Evolutionary conservation across 2,329 filamentous ascomycete genomes (phyloP), one percentile per base, ranked within the genome.

Genomic region (Stagonosporopsis vannaccii): DNA sequence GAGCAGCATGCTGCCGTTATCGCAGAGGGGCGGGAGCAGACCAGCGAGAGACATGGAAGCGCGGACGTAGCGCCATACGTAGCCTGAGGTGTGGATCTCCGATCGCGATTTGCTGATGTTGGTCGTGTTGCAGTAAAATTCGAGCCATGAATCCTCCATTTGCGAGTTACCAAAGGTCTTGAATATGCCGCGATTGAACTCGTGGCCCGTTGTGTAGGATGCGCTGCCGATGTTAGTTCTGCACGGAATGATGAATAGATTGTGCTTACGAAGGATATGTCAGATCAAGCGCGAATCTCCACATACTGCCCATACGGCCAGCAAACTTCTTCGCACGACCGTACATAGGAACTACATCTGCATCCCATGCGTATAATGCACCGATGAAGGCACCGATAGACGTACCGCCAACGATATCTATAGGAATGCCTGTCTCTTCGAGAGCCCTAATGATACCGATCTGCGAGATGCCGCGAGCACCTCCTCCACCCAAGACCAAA

Each of bases 111-210:
- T 96, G 79, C 90, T 96, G 78, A 99, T 98, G 76, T 98, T 99
- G 33, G 96, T 99, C 0, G 95, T 98, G 78, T 99, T 99, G 84
- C 96, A 99, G 79, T 99, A 99, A 75, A 92, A 99, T 66, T 97
- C 92, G 11, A 99, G 85, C 95, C 95, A 99, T 71, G 98, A 99
- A 75, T 99, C 95, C 77, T 99, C 95, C 55, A 99, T 98, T 73
- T 98, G 95, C 9, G 91, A 91, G 69, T 97, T 92, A 13, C 93
- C 95, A 74, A 99, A 97, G 0, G 94, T 92, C 77, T 99, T 99
- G 85, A 97, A 99, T 62, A 99, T 97, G 36, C 95, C 95, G 6
- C 95, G 90, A 69, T 99, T 99, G 84, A 99, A 99, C 70, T 99
- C 95, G 72, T 99, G 95, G 0, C 95, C 95, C 0, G 95, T 99